Percentiles rank a stretch among this genome's conserved stretches.
Evolutionary conservation across 305 asterid species (phyloP).

Genomic region (Andrographis paniculata): DNA sequence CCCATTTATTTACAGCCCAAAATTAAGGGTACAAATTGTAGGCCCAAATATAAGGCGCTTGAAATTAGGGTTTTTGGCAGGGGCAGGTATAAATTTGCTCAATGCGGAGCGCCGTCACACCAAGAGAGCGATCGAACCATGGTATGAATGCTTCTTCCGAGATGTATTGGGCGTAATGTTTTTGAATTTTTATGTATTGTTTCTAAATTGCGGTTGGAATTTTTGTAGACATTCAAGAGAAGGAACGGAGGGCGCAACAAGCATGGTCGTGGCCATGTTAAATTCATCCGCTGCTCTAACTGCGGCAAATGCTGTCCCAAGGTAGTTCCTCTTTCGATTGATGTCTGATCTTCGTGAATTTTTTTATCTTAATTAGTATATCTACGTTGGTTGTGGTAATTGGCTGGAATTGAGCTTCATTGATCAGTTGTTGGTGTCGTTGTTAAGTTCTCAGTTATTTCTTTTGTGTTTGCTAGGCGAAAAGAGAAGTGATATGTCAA

Average conservation of each 20-base stretch:
- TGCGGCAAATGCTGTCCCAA: constrained; percentile 28
- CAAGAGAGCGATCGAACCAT: neutral
- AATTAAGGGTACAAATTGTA: no score
- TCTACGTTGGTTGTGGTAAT: no score
- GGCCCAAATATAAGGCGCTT: no score
- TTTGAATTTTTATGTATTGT: neutral
- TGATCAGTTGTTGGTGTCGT: no score
- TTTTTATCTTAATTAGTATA: neutral
- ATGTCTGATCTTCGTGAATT: neutral
- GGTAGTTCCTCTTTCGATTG: neutral
- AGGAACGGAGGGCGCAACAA: constrained; percentile 37
- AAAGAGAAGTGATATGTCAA: no score
- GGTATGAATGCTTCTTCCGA: neutral
- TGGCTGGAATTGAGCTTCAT: no score
- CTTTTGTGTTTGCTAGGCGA: no score
- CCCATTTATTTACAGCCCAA: no score
- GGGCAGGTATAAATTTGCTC: no score
- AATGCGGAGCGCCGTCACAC: no score
- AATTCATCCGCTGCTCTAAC: constrained; percentile 33
- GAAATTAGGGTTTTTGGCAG: no score
- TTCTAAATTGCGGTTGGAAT: neutral
- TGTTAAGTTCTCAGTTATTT: no score
- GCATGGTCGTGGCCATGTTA: constrained; percentile 34
- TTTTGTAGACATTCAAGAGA: constrained; percentile 31
- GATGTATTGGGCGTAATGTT: neutral